Percentiles rank a stretch among this genome's conserved stretches.
Conservation (phyloP, 352 stramenopile species). For the Pythium sukuiense region DNA sequence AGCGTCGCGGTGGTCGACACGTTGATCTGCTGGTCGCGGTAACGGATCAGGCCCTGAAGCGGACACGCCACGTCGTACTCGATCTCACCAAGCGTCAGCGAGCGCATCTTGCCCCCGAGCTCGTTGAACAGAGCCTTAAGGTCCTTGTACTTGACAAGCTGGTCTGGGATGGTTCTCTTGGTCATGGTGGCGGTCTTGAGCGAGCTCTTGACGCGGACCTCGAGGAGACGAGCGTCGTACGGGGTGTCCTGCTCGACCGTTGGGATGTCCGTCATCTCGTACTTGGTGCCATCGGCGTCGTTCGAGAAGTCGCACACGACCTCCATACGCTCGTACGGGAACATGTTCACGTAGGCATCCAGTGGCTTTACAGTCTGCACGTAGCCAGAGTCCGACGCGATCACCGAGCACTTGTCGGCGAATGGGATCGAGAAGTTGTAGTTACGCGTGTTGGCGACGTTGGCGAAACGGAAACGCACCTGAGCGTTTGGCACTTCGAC, state of each 20-base stretch:
- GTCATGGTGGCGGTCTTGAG: slow-evolving; percentile 44
- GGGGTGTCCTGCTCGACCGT: slow-evolving; percentile 40
- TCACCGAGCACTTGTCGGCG: slow-evolving; percentile 52
- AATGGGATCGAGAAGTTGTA: slow-evolving; percentile 80
- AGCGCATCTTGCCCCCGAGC: slow-evolving; percentile 47
- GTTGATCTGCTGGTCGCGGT: slow-evolving; percentile 56
- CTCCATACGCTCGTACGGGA: slow-evolving; percentile 59
- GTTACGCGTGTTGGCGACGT: slow-evolving; percentile 63
- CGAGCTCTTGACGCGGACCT: slow-evolving; percentile 41
- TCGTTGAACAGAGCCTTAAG: slow-evolving; percentile 55
- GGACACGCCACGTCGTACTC: slow-evolving; percentile 44
- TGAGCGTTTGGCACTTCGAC: slow-evolving; percentile 56
- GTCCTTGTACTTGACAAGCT: slow-evolving; percentile 47
- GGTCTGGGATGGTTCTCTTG: slow-evolving; percentile 35
- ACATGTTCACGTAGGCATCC: slow-evolving; percentile 38
- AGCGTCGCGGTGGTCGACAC: slow-evolving; percentile 47
- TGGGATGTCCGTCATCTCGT: slow-evolving; percentile 44
- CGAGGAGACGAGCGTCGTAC: slow-evolving; percentile 56
- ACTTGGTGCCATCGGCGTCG: slow-evolving; percentile 41
- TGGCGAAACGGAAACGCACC: slow-evolving; percentile 59
- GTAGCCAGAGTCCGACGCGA: slow-evolving; percentile 68
- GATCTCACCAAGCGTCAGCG: slow-evolving; percentile 57
- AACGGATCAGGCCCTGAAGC: slow-evolving; percentile 45
- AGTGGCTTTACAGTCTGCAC: slow-evolving; percentile 39
- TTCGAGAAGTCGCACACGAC: slow-evolving; percentile 59